phyloP scores from a whole-genome alignment of 768 basidiomycete species.

The Rhizopogon roseolus region DNA sequence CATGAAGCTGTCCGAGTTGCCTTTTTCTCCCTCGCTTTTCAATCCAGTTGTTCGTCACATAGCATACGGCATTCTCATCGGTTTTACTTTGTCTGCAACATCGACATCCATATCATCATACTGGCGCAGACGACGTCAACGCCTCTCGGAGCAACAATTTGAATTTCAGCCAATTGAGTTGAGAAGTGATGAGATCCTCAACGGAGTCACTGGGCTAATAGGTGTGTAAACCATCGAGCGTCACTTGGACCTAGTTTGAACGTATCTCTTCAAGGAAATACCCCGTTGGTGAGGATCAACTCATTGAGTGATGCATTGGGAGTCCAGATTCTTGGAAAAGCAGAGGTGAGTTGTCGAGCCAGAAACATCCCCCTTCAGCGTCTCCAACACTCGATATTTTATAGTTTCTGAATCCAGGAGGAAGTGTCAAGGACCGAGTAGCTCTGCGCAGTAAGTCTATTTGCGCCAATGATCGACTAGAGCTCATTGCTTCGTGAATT shows the following conservation, averaged over 20 bases:
- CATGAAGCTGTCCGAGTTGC: constrained; percentile 9
- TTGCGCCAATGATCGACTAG: background rate
- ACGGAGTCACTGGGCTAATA: constrained; percentile 81
- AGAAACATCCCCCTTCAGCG: background rate
- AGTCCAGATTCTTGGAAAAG: constrained; percentile 93
- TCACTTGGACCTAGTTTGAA: background rate
- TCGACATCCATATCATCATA: constrained; percentile 59
- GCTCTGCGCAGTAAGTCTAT: constrained; percentile 70
- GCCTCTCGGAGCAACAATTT: constrained; percentile 23
- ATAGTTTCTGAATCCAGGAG: constrained; percentile 94
- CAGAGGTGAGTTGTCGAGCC: constrained; percentile 54
- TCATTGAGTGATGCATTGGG: constrained; percentile 88
- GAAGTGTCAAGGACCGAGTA: constrained; percentile 98
- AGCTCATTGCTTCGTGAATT: background rate
- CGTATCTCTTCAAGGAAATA: constrained; percentile 67
- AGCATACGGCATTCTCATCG: constrained; percentile 57
- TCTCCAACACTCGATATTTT: background rate
- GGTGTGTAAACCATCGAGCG: constrained; percentile 41
- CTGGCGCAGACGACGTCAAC: constrained; percentile 46
- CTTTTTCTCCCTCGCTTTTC: constrained; percentile 16
- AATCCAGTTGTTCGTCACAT: constrained; percentile 29
- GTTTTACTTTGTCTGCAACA: constrained; percentile 72
- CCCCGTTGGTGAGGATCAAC: constrained; percentile 87
- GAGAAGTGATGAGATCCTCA: constrained; percentile 71
- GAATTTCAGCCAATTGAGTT: constrained; percentile 61